Conservation (phyloP, 768 basidiomycete species). For the Scleroderma bovista region DNA sequence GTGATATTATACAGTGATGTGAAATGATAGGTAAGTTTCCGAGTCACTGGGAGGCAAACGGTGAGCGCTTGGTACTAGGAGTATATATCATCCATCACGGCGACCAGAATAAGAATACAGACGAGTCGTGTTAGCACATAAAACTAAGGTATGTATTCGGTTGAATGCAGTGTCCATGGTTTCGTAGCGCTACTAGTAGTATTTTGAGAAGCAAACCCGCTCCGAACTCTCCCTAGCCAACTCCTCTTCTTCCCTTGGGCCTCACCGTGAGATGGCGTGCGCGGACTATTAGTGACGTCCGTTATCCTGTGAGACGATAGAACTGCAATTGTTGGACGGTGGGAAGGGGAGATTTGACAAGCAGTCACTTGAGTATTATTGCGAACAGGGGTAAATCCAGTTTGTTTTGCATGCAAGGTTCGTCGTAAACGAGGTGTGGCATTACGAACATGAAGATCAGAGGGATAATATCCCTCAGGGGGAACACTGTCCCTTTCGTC, state of each 20-base stretch:
- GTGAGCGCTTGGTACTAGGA: too few species aligned
- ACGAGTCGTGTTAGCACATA: conserved; percentile 5
- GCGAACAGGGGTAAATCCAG: conserved; percentile 71
- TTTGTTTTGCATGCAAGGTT: conserved; percentile 49
- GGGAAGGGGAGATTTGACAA: conserved; percentile 44
- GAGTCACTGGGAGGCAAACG: too few species aligned
- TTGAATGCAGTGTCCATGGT: conserved; percentile 11
- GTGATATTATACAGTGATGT: too few species aligned
- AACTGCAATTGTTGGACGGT: conserved; percentile 36
- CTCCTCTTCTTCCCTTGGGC: conserved; percentile 44
- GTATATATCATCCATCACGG: too few species aligned
- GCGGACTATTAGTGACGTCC: conserved; percentile 69
- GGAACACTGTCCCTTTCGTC: conserved; percentile 60
- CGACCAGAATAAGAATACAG: conserved; percentile 3
- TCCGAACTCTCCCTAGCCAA: conserved; percentile 70
- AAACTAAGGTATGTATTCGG: conserved; percentile 11
- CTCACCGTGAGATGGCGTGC: conserved; percentile 20
- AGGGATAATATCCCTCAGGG: conserved; percentile 55
- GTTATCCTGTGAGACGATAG: conserved; percentile 32
- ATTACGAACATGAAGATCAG: conserved; percentile 31
- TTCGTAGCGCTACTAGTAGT: background rate
- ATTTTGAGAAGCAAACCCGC: conserved; percentile 24
- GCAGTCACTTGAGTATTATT: conserved; percentile 30
- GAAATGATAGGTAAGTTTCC: too few species aligned
- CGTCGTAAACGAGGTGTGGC: conserved; percentile 55